Evolutionary conservation across 2,329 filamentous ascomycete genomes (phyloP).

Genomic region (Pseudogymnoascus sp.): DNA sequence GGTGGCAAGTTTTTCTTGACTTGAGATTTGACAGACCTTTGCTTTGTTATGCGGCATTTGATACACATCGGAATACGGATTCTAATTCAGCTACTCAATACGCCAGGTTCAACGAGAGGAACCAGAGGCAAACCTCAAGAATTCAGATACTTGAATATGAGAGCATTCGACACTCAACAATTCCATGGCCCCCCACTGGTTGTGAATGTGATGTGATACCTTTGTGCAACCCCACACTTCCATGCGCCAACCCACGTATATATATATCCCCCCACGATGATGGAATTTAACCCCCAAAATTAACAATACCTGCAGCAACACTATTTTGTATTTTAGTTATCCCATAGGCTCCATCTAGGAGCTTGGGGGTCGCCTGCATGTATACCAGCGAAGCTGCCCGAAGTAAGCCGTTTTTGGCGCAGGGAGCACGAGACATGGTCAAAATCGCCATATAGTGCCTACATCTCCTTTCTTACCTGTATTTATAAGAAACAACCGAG

Average conservation of each 20-base stretch:
- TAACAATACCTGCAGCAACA: not conserved
- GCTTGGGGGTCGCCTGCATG: not conserved
- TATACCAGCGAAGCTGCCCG: not conserved
- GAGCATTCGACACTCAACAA: not conserved
- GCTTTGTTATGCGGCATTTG: not conserved
- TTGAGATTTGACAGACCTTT: not conserved
- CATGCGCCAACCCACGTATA: not conserved
- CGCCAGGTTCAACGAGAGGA: not conserved
- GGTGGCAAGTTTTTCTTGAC: not conserved
- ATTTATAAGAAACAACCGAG: not conserved
- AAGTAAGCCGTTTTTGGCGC: slow-evolving; percentile 1
- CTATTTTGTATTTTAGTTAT: not conserved
- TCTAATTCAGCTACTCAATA: not conserved
- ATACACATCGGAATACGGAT: not conserved
- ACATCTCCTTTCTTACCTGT: not conserved
- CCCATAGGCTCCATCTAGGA: not conserved
- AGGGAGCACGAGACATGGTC: not conserved
- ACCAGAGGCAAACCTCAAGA: not conserved
- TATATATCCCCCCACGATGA: slow-evolving; percentile 8
- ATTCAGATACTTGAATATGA: not conserved
- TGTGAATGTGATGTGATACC: slow-evolving; percentile 2
- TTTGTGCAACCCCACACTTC: not conserved
- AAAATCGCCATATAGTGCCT: not conserved
- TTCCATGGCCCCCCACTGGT: not conserved
- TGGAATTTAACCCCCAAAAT: not conserved